Base-by-base conservation (phyloP, 805 yeast species). In the Phaffomyces opuntiae region DNA sequence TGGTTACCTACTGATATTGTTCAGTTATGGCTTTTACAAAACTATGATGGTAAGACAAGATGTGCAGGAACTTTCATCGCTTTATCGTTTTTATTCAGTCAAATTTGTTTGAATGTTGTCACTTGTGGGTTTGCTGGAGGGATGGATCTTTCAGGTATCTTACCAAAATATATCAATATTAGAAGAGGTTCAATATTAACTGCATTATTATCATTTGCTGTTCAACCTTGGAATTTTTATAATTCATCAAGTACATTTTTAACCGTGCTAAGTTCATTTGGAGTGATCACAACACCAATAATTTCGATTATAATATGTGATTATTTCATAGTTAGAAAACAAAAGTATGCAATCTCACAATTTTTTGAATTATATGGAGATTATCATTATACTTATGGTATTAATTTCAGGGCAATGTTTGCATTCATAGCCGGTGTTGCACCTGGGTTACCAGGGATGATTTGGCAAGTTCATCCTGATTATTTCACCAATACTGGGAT, bases 361-460 rank as follows among this genome's bases (percentile, higher is more conserved):
- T 59, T 66, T 31, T 69, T 59, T 54, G 55, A 56, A 7, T 29
- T 52, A 19, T 53, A 55, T 26, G 56, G 63, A 5, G 54, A 57
- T 5, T 73, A 65, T 50, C 69, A 63, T 53, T 65, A 64, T 50
- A 56, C 54, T 14, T 48, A 54, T 34, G 81, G 80, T 8, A 40
- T 69, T 51, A 73, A 76, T 54, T 67, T 66, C 62, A 63, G 73
- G 48, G 68, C 74, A 6, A 46, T 67, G 19, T 39, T 63, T 7
- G 63, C 72, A 9, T 74, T 70, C 64, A 43, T 67, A 5, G 50
- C 60, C 6, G 71, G 73, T 31, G 62, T 68, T 56, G 66, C 70
- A 11, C 79, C 78, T 16, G 76, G 76, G 19, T 46, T 76, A 25
- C 81, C 81, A 4, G 81, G 81, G 33, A 64, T 58, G 51, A 67